These are phyloP conservation scores for Omphalotus olearius DNA, from an alignment of 1,284 basidiomycete species.

Conservation along the genomic window DNA sequence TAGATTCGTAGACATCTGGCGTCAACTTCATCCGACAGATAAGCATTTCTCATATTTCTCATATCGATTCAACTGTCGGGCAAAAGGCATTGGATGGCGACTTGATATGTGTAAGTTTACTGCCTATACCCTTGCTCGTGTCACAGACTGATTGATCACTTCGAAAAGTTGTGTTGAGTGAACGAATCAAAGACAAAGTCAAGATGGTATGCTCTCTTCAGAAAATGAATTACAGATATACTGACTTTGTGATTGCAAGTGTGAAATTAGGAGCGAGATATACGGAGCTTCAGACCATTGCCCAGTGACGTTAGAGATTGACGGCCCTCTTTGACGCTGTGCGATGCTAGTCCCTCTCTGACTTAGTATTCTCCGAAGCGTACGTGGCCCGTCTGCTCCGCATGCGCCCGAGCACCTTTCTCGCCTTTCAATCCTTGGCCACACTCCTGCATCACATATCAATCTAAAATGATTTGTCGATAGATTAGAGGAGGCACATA, in stretches of 20 bases:
- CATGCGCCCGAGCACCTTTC: conserved; percentile 86
- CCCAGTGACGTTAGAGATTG: conserved; percentile 73
- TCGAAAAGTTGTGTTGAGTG: conserved; percentile 63
- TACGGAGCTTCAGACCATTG: conserved; percentile 86
- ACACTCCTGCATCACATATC: conserved; percentile 46
- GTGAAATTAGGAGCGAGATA: conserved; percentile 80
- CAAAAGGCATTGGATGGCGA: conserved; percentile 84
- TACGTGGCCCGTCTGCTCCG: conserved; percentile 80
- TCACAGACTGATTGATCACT: background rate
- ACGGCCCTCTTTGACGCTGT: conserved; percentile 27
- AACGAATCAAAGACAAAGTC: conserved; percentile 57
- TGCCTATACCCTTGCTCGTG: background rate
- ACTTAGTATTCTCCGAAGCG: conserved; percentile 84
- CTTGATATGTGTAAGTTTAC: conserved; percentile 73
- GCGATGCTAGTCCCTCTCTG: background rate
- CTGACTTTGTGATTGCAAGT: conserved; percentile 28
- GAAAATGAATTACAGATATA: background rate
- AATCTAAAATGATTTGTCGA: background rate
- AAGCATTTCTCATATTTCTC: conserved; percentile 83
- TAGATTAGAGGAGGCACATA: conserved; percentile 21
- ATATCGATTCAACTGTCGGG: conserved; percentile 78
- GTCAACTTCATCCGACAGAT: conserved; percentile 64
- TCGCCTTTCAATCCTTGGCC: conserved; percentile 84
- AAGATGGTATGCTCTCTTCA: conserved; percentile 40
- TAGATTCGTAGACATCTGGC: conserved; percentile 81